Evolutionary conservation across 2,329 filamentous ascomycete species (phyloP).

Genomic region (Beauveria sp.): DNA sequence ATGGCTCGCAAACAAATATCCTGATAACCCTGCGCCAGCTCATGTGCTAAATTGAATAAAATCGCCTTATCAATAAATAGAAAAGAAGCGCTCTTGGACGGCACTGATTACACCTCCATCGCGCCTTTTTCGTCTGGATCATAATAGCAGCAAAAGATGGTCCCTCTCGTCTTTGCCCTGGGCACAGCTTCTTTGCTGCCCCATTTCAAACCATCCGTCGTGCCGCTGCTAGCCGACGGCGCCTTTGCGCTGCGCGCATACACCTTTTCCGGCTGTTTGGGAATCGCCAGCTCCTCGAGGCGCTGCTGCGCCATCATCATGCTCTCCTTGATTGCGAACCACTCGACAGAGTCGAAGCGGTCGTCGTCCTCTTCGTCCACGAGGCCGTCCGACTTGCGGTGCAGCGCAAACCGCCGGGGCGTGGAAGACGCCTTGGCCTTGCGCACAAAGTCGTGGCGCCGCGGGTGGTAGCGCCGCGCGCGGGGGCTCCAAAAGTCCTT

Average conservation of each 20-base stretch:
- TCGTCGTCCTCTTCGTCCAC: conserved; percentile 30
- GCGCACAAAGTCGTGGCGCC: conserved; percentile 32
- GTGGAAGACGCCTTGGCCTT: conserved; percentile 30
- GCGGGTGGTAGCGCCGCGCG: conserved; percentile 28
- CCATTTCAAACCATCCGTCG: not conserved
- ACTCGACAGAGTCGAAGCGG: conserved; percentile 23
- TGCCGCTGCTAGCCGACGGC: not conserved
- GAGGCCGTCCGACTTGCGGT: conserved; percentile 21
- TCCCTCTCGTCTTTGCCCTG: conserved; percentile 6
- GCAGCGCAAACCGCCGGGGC: conserved; percentile 31
- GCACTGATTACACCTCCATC: not conserved
- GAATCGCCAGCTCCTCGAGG: not conserved
- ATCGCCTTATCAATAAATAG: not conserved
- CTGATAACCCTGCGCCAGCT: not conserved
- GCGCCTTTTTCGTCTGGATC: conserved; percentile 3
- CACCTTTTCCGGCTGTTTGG: not conserved
- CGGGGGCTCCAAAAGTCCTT: conserved; percentile 35
- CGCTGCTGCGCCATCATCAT: not conserved
- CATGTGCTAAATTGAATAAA: not conserved
- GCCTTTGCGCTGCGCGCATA: not conserved
- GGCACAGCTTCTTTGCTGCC: not conserved
- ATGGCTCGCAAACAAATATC: not conserved
- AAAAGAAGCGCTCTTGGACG: not conserved
- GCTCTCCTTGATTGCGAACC: conserved; percentile 12
- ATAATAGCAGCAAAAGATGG: conserved; percentile 9